phyloP scores from a whole-genome alignment of 2,329 filamentous ascomycete genomes.

The Microdochium nivale region DNA sequence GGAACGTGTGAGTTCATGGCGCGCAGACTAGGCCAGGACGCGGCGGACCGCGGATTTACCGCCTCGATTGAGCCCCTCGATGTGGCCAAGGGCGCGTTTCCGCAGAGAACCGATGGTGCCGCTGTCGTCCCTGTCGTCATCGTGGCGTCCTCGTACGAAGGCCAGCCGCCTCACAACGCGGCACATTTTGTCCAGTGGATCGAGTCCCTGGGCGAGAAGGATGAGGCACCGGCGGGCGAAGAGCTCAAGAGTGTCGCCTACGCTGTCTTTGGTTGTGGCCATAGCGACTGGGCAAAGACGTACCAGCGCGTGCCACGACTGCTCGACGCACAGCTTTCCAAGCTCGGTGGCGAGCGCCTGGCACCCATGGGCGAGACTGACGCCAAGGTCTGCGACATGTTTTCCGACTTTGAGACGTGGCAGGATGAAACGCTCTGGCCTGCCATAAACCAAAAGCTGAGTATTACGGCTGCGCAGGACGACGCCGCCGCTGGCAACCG shows the following conservation, averaged over 20 bases:
- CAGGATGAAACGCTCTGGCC: conserved; percentile 47
- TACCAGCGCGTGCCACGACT: conserved; percentile 61
- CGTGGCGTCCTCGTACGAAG: conserved; percentile 49
- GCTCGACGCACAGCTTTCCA: conserved; percentile 45
- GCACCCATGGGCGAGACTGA: conserved; percentile 47
- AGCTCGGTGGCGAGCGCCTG: conserved; percentile 36
- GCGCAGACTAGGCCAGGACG: conserved; percentile 37
- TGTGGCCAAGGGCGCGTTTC: conserved; percentile 37
- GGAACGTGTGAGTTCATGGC: conserved; percentile 50
- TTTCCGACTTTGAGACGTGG: conserved; percentile 60
- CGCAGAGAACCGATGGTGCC: too few relatives aligned
- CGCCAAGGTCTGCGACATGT: conserved; percentile 55
- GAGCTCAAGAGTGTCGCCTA: conserved; percentile 38
- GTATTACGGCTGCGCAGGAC: conserved; percentile 10
- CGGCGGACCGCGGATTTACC: conserved; percentile 35
- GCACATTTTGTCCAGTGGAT: conserved; percentile 47
- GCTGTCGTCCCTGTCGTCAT: conserved; percentile 37
- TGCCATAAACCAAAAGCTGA: conserved; percentile 33
- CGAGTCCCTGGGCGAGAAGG: conserved; percentile 25
- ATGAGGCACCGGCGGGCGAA: too few relatives aligned
- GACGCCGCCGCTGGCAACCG: conserved; percentile 16
- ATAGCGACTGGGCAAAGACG: conserved; percentile 45
- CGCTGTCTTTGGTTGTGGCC: conserved; percentile 46
- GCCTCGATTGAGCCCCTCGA: conserved; percentile 38
- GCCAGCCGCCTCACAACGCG: conserved; percentile 48